phyloP scores from a whole-genome alignment of 495 filamentous ascomycete species.

The Echria macrotheca region DNA sequence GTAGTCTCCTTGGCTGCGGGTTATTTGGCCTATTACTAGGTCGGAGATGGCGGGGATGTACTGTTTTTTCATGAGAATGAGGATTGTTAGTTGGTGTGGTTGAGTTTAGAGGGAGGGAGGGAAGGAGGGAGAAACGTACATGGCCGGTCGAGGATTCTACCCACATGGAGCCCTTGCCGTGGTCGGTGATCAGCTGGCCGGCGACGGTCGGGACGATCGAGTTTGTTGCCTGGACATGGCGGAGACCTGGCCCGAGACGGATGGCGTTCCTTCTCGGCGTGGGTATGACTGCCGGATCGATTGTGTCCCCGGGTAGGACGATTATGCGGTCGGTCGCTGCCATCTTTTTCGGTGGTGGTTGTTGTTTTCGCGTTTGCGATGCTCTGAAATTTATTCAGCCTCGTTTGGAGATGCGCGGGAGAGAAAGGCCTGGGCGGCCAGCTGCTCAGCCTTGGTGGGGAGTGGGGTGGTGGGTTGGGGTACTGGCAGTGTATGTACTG shows the following conservation, averaged over 20 bases:
- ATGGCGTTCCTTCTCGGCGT: conserved; percentile 61
- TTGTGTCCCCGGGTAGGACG: conserved; percentile 73
- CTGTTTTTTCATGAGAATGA: too few species aligned
- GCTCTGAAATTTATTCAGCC: conserved; percentile 15
- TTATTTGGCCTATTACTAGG: conserved; percentile 77
- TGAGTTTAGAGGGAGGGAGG: background rate
- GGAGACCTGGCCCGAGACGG: conserved; percentile 79
- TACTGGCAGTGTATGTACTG: too few species aligned
- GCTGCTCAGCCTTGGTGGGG: conserved; percentile 10
- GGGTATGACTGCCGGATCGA: conserved; percentile 60
- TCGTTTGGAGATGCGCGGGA: too few species aligned
- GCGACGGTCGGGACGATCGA: conserved; percentile 71
- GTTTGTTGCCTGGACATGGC: conserved; percentile 62
- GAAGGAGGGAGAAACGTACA: conserved; percentile 42
- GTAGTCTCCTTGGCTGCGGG: conserved; percentile 65
- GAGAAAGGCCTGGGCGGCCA: too few species aligned
- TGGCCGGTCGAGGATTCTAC: conserved; percentile 63
- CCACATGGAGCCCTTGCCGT: conserved; percentile 74
- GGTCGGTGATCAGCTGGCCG: conserved; percentile 72
- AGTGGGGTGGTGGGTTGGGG: too few species aligned
- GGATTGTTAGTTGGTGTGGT: background rate
- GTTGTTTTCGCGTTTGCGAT: conserved; percentile 8
- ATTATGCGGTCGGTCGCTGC: conserved; percentile 50
- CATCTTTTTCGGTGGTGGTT: conserved; percentile 3
- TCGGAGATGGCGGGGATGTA: conserved; percentile 76